Evolutionary conservation across 176 grass and related monocot species (phyloP), one percentile per base, ranked within the genome.

Genomic region (Chloris gayana): DNA sequence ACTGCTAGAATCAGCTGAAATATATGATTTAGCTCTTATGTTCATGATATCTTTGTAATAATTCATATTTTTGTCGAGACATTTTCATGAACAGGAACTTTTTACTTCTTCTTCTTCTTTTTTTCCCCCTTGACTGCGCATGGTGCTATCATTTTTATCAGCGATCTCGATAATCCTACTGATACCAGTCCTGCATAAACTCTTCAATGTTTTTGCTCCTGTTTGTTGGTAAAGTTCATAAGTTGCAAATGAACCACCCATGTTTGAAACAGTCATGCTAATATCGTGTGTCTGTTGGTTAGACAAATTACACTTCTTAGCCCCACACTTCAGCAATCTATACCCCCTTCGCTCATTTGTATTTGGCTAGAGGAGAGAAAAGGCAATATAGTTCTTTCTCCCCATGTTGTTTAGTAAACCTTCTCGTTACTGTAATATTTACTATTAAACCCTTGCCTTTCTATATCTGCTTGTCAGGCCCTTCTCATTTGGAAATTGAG

Each of bases 381-480:
- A 37, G 35, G 19, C 24, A 6, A 15, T 24, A 41, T 35, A 14
- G 63, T 64, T 64, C 26, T 46, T 8, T 45, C 7, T 77, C 32
- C 70, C 39, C 24, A n/a, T 27, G 0, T 78, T 45, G 18, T 49
- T 74, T 39, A 32, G 21, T 27, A 33, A 42, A 29, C 38, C 24
- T 44, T 33, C 18, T 65, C 9, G 34, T 68, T 27, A 41, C 60
- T 61, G 15, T 18, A n/a, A 24, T 27, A 58, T 58, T 58, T 58
- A 21, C 1, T 29, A 74, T 38, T 7, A 74, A 70, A 75, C 53
- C 26, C 19, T 60, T 18, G 42, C 49, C 19, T 34, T 77, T 70
- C 10, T 72, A 35, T 78, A 24, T 66, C 61, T 77, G 21, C 25
- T 72, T 82, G 64, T 66, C 83, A 82, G 83, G 45, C 51, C 38